Percentiles rank a stretch among this genome's conserved stretches.
Evolutionary conservation across 345 rosid genomes (phyloP).

Genomic region (Eucalyptus regnans): DNA sequence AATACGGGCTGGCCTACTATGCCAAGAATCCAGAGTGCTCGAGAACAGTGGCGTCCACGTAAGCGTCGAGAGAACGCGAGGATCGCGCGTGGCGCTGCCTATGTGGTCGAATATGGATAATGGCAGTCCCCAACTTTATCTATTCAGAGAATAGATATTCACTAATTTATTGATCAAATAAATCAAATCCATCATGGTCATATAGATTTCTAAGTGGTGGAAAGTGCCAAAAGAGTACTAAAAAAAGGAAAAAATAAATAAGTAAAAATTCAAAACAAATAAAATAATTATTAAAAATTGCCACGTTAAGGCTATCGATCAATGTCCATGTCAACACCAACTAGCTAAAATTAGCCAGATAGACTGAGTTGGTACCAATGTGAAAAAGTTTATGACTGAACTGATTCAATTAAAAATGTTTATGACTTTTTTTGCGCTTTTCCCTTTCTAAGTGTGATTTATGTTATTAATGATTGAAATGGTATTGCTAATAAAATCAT

Average conservation of each 20-base stretch:
- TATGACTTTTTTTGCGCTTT: no score
- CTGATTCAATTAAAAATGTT: fast-evolving
- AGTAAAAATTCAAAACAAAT: no score
- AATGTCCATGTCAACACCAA: fast-evolving
- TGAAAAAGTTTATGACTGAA: fast-evolving
- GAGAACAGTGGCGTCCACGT: neutral
- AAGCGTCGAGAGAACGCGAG: neutral
- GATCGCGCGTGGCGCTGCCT: neutral
- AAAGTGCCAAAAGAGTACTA: no score
- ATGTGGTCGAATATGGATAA: neutral
- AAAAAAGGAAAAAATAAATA: no score
- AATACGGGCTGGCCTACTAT: neutral
- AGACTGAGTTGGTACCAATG: fast-evolving
- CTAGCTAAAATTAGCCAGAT: fast-evolving
- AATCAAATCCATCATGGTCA: neutral
- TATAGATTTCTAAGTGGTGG: neutral
- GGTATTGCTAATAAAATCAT: neutral
- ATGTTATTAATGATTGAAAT: neutral
- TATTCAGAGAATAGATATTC: neutral
- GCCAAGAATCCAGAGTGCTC: neutral
- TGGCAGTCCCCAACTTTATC: neutral
- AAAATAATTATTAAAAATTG: no score
- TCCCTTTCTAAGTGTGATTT: neutral
- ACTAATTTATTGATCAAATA: neutral
- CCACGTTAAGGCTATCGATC: fast-evolving